Evolutionary conservation across 306 rosid species (phyloP), one percentile per base, ranked within the genome.

Genomic region (Sophora flavescens): DNA sequence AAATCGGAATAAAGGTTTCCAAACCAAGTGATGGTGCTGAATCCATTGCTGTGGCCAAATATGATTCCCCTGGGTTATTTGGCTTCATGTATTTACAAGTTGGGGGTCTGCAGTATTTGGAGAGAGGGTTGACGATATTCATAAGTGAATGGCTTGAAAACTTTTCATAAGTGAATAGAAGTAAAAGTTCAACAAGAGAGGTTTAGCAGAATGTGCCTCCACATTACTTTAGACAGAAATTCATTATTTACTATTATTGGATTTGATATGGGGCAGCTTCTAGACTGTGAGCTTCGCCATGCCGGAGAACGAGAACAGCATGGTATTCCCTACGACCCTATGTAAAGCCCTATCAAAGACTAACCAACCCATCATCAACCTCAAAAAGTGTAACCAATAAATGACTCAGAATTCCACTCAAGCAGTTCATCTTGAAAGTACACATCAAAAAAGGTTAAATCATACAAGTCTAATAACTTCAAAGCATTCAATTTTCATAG

Each of bases 361-460:
- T 66, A 16, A 30, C 44, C n/a, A 48, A 51, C 45, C 50, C 39
- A 41, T 70, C 52, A 6, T 54, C 63, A 59, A 26, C 42, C 53
- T 22, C 47, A 69, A 56, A 70, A 51, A 22, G 2, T 18, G 47
- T 28, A 45, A 41, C 63, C 16, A 42, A 33, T 4, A 15, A 70
- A 39, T 30, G 60, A 22, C 14, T 16, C 8, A 26, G 41, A 80
- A 74, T 22, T 74, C 54, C 30, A 74, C 33, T 59, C 32, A 44
- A n/a, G 62, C 22, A 62, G 73, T 62, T 70, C 36, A 76, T 15
- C 61, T 71, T 62, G 30, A 62, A 13, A 64, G 45, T 38, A 39
- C 11, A 41, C n/a, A 41, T n/a, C 6, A 22, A 7, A 56, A 61
- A 38, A 67, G 6, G 36, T 66, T 13, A 13, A 74, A 68, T 30